A percentile compares a stretch with the other conserved stretches of the same genome.
These are phyloP conservation scores for Saccharomycopsis vini DNA, from an alignment of 805 yeast species.

Conservation along the genomic window DNA sequence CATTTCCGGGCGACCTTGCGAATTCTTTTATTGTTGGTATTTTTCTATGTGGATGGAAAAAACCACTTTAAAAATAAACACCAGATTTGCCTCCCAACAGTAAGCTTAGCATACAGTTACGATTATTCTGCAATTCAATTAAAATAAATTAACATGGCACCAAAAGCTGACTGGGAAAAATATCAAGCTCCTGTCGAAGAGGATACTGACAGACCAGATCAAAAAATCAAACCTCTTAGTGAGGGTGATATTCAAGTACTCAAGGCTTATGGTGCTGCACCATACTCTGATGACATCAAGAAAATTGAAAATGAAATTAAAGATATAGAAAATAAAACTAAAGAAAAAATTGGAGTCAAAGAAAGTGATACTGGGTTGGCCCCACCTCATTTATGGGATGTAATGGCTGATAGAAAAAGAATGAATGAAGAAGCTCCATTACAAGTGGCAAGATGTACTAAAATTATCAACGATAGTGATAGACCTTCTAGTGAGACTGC, in stretches of 20 bases:
- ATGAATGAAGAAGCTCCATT: slow-evolving; percentile 90
- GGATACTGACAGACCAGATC: slow-evolving; percentile 46
- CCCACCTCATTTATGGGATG: slow-evolving; percentile 96
- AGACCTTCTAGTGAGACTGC: slow-evolving; percentile 23
- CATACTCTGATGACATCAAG: slow-evolving; percentile 77
- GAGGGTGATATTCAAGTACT: slow-evolving; percentile 97
- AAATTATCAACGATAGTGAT: slow-evolving; percentile 65
- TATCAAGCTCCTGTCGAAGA: slow-evolving; percentile 80
- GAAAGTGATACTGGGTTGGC: slow-evolving; percentile 98
- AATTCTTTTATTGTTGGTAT: too few relatives aligned
- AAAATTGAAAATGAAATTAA: slow-evolving; percentile 80
- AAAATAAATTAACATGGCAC: slow-evolving; percentile 54
- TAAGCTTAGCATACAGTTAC: neutral
- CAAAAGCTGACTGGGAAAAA: slow-evolving; percentile 98
- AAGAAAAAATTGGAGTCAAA: slow-evolving; percentile 87
- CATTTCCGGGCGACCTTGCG: neutral
- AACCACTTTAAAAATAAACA: neutral
- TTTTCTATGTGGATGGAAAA: too few relatives aligned
- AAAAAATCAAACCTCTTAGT: slow-evolving; percentile 73
- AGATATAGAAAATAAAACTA: slow-evolving; percentile 75
- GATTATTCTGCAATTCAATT: neutral
- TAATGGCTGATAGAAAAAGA: slow-evolving; percentile 89
- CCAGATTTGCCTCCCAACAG: neutral
- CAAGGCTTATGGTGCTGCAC: slow-evolving; percentile 96
- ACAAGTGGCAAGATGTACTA: slow-evolving; percentile 98